Base-by-base conservation (phyloP, 371 early-diverging fungal species). In the Thermomucor indicae-seudaticae region DNA sequence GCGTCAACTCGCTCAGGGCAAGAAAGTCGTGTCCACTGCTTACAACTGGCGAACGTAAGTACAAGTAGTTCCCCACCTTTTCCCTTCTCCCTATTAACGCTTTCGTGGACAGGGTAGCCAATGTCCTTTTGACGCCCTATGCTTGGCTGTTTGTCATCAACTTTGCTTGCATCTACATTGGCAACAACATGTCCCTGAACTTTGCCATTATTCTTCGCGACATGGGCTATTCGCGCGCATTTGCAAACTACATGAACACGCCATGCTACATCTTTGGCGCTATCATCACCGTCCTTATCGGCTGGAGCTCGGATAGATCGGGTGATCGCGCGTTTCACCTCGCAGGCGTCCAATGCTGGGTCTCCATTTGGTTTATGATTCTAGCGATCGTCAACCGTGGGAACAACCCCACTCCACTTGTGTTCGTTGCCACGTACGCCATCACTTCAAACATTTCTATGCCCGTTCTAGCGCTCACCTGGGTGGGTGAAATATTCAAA, bases 1-100 rank as follows among this genome's bases (percentile, higher is more conserved):
- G 12, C 70, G 86, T 35, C 66, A 84, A 23, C 53, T 62, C 34
- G 59, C 60, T 28, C 69, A 72, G 47, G 72, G 72, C 19, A 53
- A 42, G 24, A 55, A 51, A 34, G 43, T 52, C 12, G 37, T 2
- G 12, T 27, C 47, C 0, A 51, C 58, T 6, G 31, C 25, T 7
- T 54, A 43, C 24, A 54, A 25, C 22, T 47, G 29, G 47, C 30
- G 31, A 14, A 54, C 47, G 8, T 62, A 35, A 20, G 48, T 38
- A 25, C 2, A 42, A 23, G 4, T 25, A n/a, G 4, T 24, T 16
- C 3, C 39, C 39, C 12, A 19, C 20, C 25, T 8, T 2, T 47
- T 12, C 12, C 14, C 10, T 12, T 14, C 20, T 1, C 3, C 6
- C 34, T 24, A 48, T 20, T 22, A 37, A 11, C 42, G 23, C 14